Conservation (phyloP, 1,284 basidiomycete species). For the Thelephora terrestris region DNA sequence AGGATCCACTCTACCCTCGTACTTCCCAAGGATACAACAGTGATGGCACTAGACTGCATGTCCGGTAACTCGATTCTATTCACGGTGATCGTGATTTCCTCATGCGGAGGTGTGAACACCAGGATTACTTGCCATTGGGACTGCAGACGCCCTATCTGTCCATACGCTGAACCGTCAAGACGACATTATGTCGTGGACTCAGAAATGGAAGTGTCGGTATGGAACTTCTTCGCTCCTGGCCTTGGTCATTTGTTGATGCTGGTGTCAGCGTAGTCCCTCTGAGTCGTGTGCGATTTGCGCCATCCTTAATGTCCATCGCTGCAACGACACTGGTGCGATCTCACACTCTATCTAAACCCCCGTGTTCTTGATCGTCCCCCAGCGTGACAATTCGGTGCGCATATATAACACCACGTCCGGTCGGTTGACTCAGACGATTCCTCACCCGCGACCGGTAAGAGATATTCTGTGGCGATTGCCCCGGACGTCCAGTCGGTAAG, state of each 20-base stretch:
- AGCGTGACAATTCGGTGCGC: slow-evolving; percentile 51
- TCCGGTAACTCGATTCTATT: slow-evolving; percentile 36
- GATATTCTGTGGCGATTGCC: slow-evolving; percentile 63
- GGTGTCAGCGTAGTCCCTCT: slow-evolving; percentile 35
- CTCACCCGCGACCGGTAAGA: slow-evolving; percentile 55
- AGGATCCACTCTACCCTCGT: slow-evolving; percentile 70
- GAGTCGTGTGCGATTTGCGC: slow-evolving; percentile 50
- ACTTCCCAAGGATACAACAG: slow-evolving; percentile 39
- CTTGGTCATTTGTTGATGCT: slow-evolving; percentile 1
- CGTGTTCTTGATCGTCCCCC: slow-evolving; percentile 1
- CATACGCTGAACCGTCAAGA: slow-evolving; percentile 69
- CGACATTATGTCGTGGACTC: slow-evolving; percentile 70
- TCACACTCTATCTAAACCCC: slow-evolving; percentile 5
- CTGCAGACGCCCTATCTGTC: slow-evolving; percentile 45
- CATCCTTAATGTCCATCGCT: slow-evolving; percentile 66
- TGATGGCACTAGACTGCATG: slow-evolving; percentile 59
- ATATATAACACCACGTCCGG: slow-evolving; percentile 67
- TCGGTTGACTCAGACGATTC: slow-evolving; percentile 50
- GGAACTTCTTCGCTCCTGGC: slow-evolving; percentile 14
- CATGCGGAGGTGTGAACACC: slow-evolving; percentile 5
- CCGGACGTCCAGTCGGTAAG: slow-evolving; percentile 55
- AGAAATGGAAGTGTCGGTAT: slow-evolving; percentile 61
- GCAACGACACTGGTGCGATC: slow-evolving; percentile 45
- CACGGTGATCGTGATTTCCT: not conserved
- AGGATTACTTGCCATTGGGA: slow-evolving; percentile 68